phyloP scores from a whole-genome alignment of 495 filamentous ascomycete genomes.

The Astrothelium subdiscretum region DNA sequence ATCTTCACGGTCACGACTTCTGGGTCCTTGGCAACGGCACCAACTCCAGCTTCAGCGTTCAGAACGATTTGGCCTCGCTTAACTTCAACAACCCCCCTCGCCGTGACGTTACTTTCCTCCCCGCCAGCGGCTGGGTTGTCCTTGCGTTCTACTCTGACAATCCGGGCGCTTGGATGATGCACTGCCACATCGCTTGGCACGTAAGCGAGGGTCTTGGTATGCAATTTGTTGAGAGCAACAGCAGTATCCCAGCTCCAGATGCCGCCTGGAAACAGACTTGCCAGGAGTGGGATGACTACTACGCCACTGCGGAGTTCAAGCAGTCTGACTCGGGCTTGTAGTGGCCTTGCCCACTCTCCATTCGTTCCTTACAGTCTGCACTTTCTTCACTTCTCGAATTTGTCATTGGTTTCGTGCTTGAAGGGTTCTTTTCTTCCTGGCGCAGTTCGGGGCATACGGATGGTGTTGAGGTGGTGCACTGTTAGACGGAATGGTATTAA shows the following conservation, averaged over 20 bases:
- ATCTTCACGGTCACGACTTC: slow-evolving; percentile 30
- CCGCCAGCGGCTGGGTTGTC: slow-evolving; percentile 20
- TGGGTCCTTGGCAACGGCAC: slow-evolving; percentile 20
- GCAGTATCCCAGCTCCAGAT: background rate
- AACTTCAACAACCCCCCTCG: slow-evolving; percentile 23
- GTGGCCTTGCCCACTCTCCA: background rate
- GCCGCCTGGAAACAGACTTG: background rate
- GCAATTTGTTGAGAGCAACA: slow-evolving; percentile 28
- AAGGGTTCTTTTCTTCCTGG: background rate
- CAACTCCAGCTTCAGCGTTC: slow-evolving; percentile 6
- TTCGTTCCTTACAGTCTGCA: background rate
- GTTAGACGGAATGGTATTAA: background rate
- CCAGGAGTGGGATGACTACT: background rate
- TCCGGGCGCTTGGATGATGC: slow-evolving; percentile 25
- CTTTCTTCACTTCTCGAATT: background rate
- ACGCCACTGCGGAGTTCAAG: background rate
- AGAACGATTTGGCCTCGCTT: slow-evolving; percentile 8
- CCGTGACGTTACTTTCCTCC: slow-evolving; percentile 23
- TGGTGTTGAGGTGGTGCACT: background rate
- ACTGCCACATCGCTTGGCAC: slow-evolving; percentile 29
- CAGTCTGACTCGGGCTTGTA: background rate
- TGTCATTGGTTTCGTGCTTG: background rate
- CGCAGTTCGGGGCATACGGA: background rate
- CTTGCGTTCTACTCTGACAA: slow-evolving; percentile 28
- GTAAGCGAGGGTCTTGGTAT: slow-evolving; percentile 21